These are phyloP conservation scores for Noccaea caerulescens DNA, from an alignment of 345 rosid species.

Conservation along the genomic window DNA sequence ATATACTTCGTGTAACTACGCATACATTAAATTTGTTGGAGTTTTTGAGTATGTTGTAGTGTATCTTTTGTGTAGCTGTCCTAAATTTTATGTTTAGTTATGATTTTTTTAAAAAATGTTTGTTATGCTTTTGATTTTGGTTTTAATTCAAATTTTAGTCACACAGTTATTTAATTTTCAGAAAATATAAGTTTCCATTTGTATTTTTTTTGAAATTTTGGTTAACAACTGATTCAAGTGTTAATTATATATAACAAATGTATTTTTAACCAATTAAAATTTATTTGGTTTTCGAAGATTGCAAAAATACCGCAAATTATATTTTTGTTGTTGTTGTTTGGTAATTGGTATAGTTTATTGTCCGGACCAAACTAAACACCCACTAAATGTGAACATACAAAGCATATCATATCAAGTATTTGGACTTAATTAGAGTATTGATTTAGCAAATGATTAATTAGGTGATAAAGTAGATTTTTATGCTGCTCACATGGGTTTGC, in stretches of 20 bases:
- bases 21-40: too few relatives aligned
- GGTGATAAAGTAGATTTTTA: constrained; percentile 40
- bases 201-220: too few relatives aligned
- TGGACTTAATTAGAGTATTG: constrained; percentile 18
- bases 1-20: too few relatives aligned
- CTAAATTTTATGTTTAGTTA: background rate
- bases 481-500: constrained; percentile 59
- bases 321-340: too few relatives aligned
- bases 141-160: background rate
- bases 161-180: background rate
- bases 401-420: constrained; percentile 13
- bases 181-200: too few relatives aligned
- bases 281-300: too few relatives aligned
- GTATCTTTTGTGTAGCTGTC: too few relatives aligned
- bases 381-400: constrained; percentile 39
- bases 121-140: background rate
- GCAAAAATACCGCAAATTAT: too few relatives aligned
- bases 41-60: too few relatives aligned
- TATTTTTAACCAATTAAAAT: too few relatives aligned
- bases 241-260: too few relatives aligned
- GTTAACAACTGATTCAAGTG: too few relatives aligned
- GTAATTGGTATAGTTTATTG: background rate
- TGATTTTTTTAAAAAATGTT: background rate
- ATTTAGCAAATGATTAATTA: constrained; percentile 45
- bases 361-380: background rate